These are phyloP conservation scores for Puccinia sorghi DNA, from an alignment of 1,284 basidiomycete genomes.

Conservation along the genomic window DNA sequence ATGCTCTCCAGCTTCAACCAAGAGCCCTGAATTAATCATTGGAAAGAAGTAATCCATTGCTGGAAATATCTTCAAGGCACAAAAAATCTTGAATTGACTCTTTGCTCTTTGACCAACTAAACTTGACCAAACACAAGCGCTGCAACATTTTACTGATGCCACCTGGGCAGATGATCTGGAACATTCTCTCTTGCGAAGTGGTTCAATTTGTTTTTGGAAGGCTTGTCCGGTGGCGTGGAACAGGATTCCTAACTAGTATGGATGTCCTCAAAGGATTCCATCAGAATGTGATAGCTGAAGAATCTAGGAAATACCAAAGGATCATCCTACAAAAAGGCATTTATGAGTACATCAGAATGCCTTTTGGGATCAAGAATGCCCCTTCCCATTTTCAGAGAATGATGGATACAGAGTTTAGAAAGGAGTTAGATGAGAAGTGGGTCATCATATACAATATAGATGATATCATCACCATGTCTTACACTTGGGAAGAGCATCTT, in stretches of 20 bases:
- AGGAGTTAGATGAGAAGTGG: neutral
- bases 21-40: too few species aligned
- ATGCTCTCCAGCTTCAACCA: too few species aligned
- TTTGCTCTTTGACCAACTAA: too few species aligned
- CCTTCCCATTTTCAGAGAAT: constrained; percentile 31
- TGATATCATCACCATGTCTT: constrained; percentile 12
- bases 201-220: too few species aligned
- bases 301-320: neutral
- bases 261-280: constrained; percentile 20
- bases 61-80: too few species aligned
- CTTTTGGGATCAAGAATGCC: constrained; percentile 20
- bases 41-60: too few species aligned
- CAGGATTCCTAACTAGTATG: constrained; percentile 14
- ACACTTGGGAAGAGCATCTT: neutral
- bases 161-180: too few species aligned
- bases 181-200: too few species aligned
- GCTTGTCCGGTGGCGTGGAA: too few species aligned
- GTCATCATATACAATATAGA: constrained; percentile 31
- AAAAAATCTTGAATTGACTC: too few species aligned
- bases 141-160: too few species aligned
- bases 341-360: constrained; percentile 23
- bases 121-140: too few species aligned
- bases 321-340: constrained; percentile 18
- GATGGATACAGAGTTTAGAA: constrained; percentile 13
- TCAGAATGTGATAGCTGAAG: neutral